phyloP scores from a whole-genome alignment of 208 protist genomes.

The Crithidia acanthocephali region DNA sequence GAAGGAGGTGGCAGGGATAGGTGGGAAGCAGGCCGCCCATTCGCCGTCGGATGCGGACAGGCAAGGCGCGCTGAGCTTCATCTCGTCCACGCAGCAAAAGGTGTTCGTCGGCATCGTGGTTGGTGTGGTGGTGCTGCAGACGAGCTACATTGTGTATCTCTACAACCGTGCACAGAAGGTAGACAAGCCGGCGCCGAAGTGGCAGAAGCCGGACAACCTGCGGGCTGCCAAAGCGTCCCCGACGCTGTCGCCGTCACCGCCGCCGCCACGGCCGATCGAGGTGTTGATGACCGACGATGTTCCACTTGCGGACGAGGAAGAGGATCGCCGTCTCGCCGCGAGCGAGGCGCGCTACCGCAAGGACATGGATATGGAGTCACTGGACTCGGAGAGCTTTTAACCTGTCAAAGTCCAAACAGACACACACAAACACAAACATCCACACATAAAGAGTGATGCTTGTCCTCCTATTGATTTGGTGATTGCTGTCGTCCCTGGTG shows the following conservation, averaged over 20 bases:
- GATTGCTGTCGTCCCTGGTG: no score
- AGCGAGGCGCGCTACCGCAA: conserved; percentile 26
- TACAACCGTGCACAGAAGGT: conserved; percentile 16
- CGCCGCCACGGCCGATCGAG: conserved; percentile 2
- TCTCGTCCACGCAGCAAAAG: conserved; percentile 18
- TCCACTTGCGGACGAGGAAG: conserved; percentile 21
- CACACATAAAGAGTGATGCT: background rate
- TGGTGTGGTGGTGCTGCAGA: conserved; percentile 27
- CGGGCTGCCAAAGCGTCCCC: background rate
- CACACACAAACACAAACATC: background rate
- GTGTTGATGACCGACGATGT: background rate
- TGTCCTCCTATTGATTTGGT: background rate
- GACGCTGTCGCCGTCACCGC: conserved; percentile 13
- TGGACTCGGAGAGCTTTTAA: conserved; percentile 11
- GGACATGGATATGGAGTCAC: conserved; percentile 26
- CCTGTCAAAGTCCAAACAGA: background rate
- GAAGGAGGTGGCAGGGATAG: conserved; percentile 11
- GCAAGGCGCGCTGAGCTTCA: background rate
- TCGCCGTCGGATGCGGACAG: conserved; percentile 1
- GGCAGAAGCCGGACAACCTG: conserved; percentile 12
- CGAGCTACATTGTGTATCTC: conserved; percentile 34
- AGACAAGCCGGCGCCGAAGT: conserved; percentile 25
- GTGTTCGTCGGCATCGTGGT: conserved; percentile 28
- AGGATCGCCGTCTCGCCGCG: conserved; percentile 17
- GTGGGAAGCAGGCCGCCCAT: background rate